phyloP scores from a whole-genome alignment of 306 rosid genomes.

The Cicer yamashitae region DNA sequence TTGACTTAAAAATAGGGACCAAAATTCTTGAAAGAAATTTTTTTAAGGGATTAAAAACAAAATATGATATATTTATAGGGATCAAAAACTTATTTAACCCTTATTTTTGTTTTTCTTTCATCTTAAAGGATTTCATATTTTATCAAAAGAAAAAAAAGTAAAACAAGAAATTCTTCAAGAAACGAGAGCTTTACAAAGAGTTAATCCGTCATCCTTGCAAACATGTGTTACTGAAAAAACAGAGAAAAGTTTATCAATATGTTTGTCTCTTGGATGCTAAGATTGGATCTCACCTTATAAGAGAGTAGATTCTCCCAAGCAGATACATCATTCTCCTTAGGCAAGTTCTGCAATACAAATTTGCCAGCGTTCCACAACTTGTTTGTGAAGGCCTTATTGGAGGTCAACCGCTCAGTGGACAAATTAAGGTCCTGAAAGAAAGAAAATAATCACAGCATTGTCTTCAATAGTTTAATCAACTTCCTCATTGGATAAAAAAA shows the following conservation, averaged over 20 bases:
- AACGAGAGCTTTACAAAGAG: constrained; percentile 12
- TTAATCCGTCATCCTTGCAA: constrained; percentile 5
- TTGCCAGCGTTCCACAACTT: constrained; percentile 98
- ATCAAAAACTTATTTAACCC: too few relatives aligned
- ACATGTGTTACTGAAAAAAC: not conserved
- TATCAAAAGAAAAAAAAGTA: not conserved
- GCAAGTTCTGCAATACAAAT: constrained; percentile 85
- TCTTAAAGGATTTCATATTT: constrained; percentile 4
- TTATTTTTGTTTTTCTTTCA: not conserved
- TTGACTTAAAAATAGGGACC: too few relatives aligned
- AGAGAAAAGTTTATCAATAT: not conserved
- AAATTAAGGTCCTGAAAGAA: constrained; percentile 88
- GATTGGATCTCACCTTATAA: constrained; percentile 58
- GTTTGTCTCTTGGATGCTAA: constrained; percentile 9
- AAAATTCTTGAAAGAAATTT: too few relatives aligned
- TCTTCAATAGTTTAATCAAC: constrained; percentile 26
- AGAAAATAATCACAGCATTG: constrained; percentile 22
- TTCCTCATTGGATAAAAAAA: constrained; percentile 36
- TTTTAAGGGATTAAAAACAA: too few relatives aligned
- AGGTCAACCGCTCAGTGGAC: constrained; percentile 79
- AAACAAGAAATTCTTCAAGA: constrained; percentile 9
- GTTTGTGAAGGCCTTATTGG: constrained; percentile 96
- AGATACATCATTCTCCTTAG: constrained; percentile 60
- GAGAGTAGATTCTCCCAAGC: constrained; percentile 72
- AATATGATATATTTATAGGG: too few relatives aligned